These are phyloP conservation scores for Kockiozyma suomiensis DNA, from an alignment of 805 yeast species.

Conservation along the genomic window DNA sequence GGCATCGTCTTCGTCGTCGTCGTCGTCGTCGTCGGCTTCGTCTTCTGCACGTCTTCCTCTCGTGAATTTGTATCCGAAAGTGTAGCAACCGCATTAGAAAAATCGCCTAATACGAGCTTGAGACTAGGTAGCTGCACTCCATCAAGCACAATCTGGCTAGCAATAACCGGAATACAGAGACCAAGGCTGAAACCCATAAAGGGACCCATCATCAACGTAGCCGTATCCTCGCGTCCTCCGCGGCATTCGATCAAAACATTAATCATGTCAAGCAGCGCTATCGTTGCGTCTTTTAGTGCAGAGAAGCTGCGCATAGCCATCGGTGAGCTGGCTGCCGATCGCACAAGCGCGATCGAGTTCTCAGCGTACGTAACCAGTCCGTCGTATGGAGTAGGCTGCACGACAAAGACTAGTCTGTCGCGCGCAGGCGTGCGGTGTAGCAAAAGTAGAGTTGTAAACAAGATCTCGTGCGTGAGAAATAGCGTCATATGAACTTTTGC, in stretches of 20 bases:
- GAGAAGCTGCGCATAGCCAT: conserved; percentile 12
- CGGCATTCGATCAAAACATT: conserved; percentile 21
- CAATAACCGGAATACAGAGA: conserved; percentile 22
- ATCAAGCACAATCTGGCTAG: conserved; percentile 23
- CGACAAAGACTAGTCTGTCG: conserved; percentile 25
- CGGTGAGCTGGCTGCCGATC: conserved; percentile 12
- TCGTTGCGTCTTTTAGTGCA: conserved; percentile 15
- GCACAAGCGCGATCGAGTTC: conserved; percentile 24
- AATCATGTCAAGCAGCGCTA: conserved; percentile 14
- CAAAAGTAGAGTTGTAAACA: conserved; percentile 22
- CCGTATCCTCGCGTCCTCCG: conserved; percentile 24
- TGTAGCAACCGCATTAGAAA: conserved; percentile 5
- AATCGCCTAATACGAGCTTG: conserved; percentile 17
- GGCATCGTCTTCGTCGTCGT: background rate
- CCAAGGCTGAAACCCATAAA: conserved; percentile 26
- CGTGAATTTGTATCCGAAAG: background rate
- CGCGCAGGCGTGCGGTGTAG: conserved; percentile 26
- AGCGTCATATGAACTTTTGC: conserved; percentile 24
- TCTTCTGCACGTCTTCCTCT: background rate
- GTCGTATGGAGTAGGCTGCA: conserved; percentile 25
- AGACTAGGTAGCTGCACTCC: conserved; percentile 25
- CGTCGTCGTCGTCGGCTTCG: no score
- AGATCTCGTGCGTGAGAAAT: conserved; percentile 22
- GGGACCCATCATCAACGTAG: conserved; percentile 21
- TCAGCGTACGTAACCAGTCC: conserved; percentile 17